phyloP scores from a whole-genome alignment of 192 early-diverging fungal species.

The Helicostylum pulchrum region DNA sequence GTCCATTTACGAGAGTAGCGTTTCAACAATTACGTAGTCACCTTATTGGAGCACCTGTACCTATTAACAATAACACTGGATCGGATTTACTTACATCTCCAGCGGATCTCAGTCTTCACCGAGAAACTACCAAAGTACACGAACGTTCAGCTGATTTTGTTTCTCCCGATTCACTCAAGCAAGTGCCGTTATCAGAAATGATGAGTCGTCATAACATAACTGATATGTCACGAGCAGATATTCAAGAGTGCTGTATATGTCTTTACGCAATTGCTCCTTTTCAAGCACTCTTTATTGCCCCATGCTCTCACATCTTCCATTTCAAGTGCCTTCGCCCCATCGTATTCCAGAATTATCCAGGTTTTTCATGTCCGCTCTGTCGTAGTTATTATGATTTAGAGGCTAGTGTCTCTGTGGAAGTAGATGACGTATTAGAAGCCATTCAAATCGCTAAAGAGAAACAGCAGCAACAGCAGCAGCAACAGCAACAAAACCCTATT shows the following conservation, averaged over 20 bases:
- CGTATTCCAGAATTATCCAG: slow-evolving; percentile 55
- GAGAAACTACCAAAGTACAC: slow-evolving; percentile 8
- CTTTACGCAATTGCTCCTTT: slow-evolving; percentile 70
- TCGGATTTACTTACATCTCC: not conserved
- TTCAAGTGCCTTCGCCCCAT: slow-evolving; percentile 78
- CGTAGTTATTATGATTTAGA: slow-evolving; percentile 79
- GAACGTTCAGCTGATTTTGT: slow-evolving; percentile 1
- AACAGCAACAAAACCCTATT: not conserved
- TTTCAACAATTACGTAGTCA: slow-evolving; percentile 16
- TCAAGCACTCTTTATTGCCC: slow-evolving; percentile 81
- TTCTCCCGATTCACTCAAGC: not conserved
- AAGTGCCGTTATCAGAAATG: not conserved
- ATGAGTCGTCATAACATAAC: not conserved
- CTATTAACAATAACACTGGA: not conserved
- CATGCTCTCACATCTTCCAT: slow-evolving; percentile 83
- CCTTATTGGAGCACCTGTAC: not conserved
- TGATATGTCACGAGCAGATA: slow-evolving; percentile 29
- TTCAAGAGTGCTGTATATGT: slow-evolving; percentile 77
- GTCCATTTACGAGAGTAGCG: slow-evolving; percentile 44
- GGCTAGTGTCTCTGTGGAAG: slow-evolving; percentile 57
- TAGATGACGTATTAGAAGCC: slow-evolving; percentile 24
- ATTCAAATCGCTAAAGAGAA: slow-evolving; percentile 5
- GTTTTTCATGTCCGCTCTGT: slow-evolving; percentile 79
- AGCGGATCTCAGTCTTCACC: not conserved
- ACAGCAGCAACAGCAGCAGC: not conserved